A percentile compares a stretch with the other conserved stretches of the same genome.
Evolutionary conservation across 192 early-diverging fungal genomes (phyloP).

Genomic region (Backusella tuberculispora): DNA sequence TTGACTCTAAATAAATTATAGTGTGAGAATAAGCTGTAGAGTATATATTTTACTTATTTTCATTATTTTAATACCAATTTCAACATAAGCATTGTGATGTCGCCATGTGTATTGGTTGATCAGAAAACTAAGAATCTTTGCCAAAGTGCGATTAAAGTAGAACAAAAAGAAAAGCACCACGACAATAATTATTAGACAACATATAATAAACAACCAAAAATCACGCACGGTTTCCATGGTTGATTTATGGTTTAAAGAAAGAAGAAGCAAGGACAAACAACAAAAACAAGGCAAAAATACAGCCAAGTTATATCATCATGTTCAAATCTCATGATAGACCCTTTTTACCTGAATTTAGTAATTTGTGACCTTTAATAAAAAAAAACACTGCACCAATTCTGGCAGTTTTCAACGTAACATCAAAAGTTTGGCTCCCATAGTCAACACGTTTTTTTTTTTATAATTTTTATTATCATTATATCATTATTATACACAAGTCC

Average conservation of each 20-base stretch:
- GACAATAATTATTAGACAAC: slow-evolving; percentile 67
- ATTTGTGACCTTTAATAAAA: slow-evolving; percentile 4
- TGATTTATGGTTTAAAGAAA: background rate
- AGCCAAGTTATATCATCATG: slow-evolving; percentile 2
- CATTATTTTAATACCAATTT: slow-evolving; percentile 56
- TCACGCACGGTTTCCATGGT: slow-evolving; percentile 30
- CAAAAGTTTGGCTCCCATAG: no score
- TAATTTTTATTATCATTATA: background rate
- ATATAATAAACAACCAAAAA: slow-evolving; percentile 68
- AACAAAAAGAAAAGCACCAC: slow-evolving; percentile 76
- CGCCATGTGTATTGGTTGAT: slow-evolving; percentile 72
- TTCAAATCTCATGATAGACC: background rate
- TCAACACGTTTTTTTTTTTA: background rate
- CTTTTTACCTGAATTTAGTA: slow-evolving; percentile 2
- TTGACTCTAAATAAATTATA: slow-evolving; percentile 54
- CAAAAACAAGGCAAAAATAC: background rate
- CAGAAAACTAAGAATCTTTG: slow-evolving; percentile 58
- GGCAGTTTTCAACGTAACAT: background rate
- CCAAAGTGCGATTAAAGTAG: slow-evolving; percentile 70
- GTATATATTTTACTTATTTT: background rate
- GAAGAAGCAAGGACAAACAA: background rate
- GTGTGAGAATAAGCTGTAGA: background rate
- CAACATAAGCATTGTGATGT: slow-evolving; percentile 65
- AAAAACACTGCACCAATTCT: slow-evolving; percentile 14
- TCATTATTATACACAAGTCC: slow-evolving; percentile 15